phyloP scores from a whole-genome alignment of 2,329 filamentous ascomycete species.

The Colletotrichum kahawae region DNA sequence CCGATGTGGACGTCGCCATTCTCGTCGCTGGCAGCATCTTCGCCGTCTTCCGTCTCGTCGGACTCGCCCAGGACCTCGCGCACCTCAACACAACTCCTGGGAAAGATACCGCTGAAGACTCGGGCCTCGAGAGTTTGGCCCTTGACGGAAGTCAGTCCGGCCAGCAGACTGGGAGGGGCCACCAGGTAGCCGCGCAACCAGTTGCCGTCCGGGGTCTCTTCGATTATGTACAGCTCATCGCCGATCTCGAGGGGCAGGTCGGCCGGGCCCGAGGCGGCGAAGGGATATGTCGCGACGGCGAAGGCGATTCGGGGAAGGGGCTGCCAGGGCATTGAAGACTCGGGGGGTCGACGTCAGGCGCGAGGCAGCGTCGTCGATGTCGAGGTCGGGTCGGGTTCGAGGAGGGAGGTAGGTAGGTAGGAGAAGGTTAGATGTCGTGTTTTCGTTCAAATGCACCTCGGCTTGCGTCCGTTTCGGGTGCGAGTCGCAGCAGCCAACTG shows the following conservation, averaged over 20 bases:
- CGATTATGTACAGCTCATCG: slow-evolving; percentile 98
- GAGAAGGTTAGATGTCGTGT: neutral
- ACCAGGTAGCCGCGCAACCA: slow-evolving; percentile 97
- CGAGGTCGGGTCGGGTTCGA: neutral
- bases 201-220: slow-evolving; percentile 88
- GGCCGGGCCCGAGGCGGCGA: slow-evolving; percentile 82
- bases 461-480: neutral
- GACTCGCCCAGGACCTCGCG: slow-evolving; percentile 86
- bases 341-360: neutral
- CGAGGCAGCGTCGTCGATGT: neutral
- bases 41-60: slow-evolving; percentile 56
- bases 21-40: slow-evolving; percentile 32
- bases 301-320: slow-evolving; percentile 97
- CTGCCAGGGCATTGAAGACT: slow-evolving; percentile 85
- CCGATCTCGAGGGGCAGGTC: slow-evolving; percentile 97
- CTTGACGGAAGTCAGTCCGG: slow-evolving; percentile 87
- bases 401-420: neutral
- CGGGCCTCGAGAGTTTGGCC: slow-evolving; percentile 93
- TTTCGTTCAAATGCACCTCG: neutral
- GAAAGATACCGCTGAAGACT: slow-evolving; percentile 98
- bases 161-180: slow-evolving; percentile 89
- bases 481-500: neutral
- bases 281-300: slow-evolving; percentile 94
- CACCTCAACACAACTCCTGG: slow-evolving; percentile 91
- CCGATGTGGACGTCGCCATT: slow-evolving; percentile 25